Conservation (phyloP, 108 stramenopile genomes). For the Fistulifera pelliculosa region DNA sequence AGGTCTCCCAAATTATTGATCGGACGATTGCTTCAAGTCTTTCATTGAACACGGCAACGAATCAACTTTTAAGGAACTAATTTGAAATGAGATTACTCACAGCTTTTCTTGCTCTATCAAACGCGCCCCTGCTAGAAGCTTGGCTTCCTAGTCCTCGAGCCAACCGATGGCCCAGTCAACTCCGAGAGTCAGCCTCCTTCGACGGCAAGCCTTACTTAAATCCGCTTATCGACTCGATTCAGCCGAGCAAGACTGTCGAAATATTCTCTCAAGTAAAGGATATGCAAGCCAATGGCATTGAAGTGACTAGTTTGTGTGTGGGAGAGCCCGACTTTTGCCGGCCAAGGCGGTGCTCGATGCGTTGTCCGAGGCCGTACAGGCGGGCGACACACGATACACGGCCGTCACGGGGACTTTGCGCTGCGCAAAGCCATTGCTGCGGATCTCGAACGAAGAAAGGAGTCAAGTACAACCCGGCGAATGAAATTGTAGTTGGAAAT, state of each 20-base stretch:
- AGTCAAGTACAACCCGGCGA: conserved; percentile 60
- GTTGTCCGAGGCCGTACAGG: conserved; percentile 42
- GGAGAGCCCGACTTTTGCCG: conserved; percentile 97
- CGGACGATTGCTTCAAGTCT: too few species aligned
- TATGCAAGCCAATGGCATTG: conserved; percentile 69
- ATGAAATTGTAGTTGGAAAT: conserved; percentile 91
- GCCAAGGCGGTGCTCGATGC: conserved; percentile 80
- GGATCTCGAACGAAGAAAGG: conserved; percentile 76
- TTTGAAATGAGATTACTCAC: too few species aligned
- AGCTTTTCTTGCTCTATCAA: too few species aligned
- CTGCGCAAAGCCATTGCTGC: conserved; percentile 81
- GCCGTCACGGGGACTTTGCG: conserved; percentile 84
- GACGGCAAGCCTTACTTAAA: conserved; percentile 20
- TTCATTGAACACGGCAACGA: too few species aligned
- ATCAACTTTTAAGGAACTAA: too few species aligned
- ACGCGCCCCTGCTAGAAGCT: too few species aligned
- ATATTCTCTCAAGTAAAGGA: conserved; percentile 75
- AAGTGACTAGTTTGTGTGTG: conserved; percentile 89
- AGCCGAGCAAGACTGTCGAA: conserved; percentile 75
- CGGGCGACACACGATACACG: conserved; percentile 87
- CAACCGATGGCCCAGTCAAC: too few species aligned
- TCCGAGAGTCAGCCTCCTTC: too few species aligned
- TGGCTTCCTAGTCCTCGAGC: too few species aligned
- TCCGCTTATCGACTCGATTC: conserved; percentile 57
- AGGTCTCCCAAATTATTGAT: too few species aligned